Evolutionary conservation across 257 asterid species (phyloP).

Genomic region (Orobanche coerulescens): DNA sequence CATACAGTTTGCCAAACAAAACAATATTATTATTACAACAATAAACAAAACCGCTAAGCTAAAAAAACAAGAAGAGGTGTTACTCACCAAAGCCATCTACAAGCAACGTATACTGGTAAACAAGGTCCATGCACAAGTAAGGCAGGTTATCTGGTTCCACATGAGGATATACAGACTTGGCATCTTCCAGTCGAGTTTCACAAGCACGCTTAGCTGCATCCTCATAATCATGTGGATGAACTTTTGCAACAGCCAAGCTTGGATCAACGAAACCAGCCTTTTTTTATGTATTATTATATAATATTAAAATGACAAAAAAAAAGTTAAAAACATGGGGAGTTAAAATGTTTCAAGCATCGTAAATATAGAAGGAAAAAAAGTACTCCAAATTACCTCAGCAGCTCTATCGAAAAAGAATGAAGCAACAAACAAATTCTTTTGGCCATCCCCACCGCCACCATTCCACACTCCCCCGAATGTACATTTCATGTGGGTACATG

Average conservation of each 20-base stretch:
- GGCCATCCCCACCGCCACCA: conserved; percentile 99
- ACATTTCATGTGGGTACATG: conserved; percentile 95
- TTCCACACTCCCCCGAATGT: conserved; percentile 99
- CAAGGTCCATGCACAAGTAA: conserved; percentile 91
- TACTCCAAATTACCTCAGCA: conserved; percentile 63
- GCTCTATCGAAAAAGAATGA: conserved; percentile 97
- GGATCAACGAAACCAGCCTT: conserved; percentile 89
- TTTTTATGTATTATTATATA: background rate
- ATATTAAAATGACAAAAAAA: background rate
- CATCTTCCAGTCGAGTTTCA: conserved; percentile 55
- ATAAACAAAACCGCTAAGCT: background rate
- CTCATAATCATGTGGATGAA: conserved; percentile 72
- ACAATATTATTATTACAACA: background rate
- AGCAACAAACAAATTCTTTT: conserved; percentile 85
- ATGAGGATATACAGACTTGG: conserved; percentile 41
- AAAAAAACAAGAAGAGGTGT: background rate
- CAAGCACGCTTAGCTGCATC: conserved; percentile 86
- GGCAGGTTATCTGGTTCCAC: conserved; percentile 76
- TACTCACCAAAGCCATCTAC: conserved; percentile 94
- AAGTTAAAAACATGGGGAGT: background rate
- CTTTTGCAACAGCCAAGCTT: conserved; percentile 59
- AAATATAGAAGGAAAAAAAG: conserved; percentile 13
- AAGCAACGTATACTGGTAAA: conserved; percentile 74
- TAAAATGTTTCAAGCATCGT: conserved; percentile 12
- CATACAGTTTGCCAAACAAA: conserved; percentile 25